These are phyloP conservation scores for Sporothrix globosa DNA, from an alignment of 2,329 filamentous ascomycete species.

Conservation along the genomic window DNA sequence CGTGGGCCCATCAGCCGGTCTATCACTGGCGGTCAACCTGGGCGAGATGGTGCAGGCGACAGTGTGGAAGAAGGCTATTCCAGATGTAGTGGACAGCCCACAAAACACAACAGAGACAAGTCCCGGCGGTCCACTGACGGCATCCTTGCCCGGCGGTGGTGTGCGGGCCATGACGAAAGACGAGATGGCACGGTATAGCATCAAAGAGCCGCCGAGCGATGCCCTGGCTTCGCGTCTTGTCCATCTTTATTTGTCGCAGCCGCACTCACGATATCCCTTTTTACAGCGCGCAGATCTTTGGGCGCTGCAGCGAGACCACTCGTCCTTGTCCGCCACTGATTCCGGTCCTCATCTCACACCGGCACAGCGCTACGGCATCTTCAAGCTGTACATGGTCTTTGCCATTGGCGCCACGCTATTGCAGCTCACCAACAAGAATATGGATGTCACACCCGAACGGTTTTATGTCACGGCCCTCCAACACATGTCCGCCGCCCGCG, in stretches of 20 bases:
- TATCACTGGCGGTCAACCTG: conserved; percentile 50
- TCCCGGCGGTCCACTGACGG: background rate
- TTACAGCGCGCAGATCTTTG: conserved; percentile 52
- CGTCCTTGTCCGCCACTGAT: conserved; percentile 41
- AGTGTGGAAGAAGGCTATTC: conserved; percentile 54
- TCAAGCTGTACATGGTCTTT: conserved; percentile 57
- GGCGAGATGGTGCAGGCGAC: conserved; percentile 59
- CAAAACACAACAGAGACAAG: conserved; percentile 36
- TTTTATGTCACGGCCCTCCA: conserved; percentile 56
- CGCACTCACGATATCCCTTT: conserved; percentile 55
- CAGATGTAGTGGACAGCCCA: background rate
- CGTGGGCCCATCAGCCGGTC: conserved; percentile 29
- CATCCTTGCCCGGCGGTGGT: background rate
- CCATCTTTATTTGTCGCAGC: conserved; percentile 36
- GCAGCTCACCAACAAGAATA: conserved; percentile 10
- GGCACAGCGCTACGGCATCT: conserved; percentile 49
- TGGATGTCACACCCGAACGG: conserved; percentile 43
- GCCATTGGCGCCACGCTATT: conserved; percentile 52
- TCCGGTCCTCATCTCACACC: conserved; percentile 44
- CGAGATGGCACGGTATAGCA: conserved; percentile 24
- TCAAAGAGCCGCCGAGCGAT: conserved; percentile 31
- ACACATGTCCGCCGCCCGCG: conserved; percentile 53
- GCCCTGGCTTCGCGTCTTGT: conserved; percentile 21
- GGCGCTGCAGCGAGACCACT: conserved; percentile 47
- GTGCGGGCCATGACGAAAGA: conserved; percentile 16